These are phyloP conservation scores for Ascoidea tarda DNA, from an alignment of 805 yeast species.

Conservation along the genomic window DNA sequence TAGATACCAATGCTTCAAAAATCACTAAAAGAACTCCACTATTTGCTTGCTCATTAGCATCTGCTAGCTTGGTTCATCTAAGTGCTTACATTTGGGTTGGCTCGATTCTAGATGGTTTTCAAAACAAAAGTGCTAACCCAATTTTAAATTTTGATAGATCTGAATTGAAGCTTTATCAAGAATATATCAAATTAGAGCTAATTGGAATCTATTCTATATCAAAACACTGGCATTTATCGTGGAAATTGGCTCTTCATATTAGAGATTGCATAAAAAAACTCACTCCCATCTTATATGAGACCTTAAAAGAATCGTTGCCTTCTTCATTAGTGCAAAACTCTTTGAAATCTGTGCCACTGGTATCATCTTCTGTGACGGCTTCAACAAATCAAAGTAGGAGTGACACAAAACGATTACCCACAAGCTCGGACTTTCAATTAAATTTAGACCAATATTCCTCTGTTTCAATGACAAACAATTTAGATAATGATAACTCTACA, in stretches of 20 bases:
- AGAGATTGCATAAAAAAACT: slow-evolving; percentile 29
- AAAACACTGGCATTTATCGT: slow-evolving; percentile 35
- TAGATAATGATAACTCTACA: no score
- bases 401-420: slow-evolving; percentile 1
- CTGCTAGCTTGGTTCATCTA: slow-evolving; percentile 34
- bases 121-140: not conserved
- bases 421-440: no score
- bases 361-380: no score
- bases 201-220: slow-evolving; percentile 35
- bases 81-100: slow-evolving; percentile 41
- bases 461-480: no score
- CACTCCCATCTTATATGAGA: slow-evolving; percentile 25
- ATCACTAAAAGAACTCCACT: slow-evolving; percentile 33
- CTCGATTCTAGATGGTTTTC: slow-evolving; percentile 16
- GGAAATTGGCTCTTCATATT: slow-evolving; percentile 30
- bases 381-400: slow-evolving; percentile 1
- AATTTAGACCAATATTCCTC: no score
- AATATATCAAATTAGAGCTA: slow-evolving; percentile 33
- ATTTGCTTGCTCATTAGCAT: slow-evolving; percentile 38
- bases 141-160: slow-evolving; percentile 14
- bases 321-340: no score
- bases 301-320: slow-evolving; percentile 20
- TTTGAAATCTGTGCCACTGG: no score
- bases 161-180: slow-evolving; percentile 29
- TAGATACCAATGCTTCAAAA: slow-evolving; percentile 31